These are phyloP conservation scores for Hemileccinum rubropunctum DNA, from an alignment of 768 basidiomycete genomes.

Conservation along the genomic window DNA sequence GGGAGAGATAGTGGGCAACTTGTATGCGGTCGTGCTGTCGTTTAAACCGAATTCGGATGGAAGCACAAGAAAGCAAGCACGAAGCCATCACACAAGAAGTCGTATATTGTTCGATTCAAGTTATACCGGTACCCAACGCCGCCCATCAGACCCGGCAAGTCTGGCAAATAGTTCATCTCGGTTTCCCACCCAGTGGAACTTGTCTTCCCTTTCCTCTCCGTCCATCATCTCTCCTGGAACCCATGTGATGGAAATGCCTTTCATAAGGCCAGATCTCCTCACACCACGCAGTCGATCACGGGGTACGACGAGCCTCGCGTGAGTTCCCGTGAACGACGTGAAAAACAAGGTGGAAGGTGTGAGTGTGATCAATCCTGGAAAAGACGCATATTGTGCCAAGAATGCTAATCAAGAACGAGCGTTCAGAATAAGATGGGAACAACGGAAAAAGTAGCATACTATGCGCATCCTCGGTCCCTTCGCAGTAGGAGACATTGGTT, in stretches of 20 bases:
- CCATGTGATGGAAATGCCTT: conserved; percentile 53
- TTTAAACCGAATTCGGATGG: not conserved
- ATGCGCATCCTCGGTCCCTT: conserved; percentile 25
- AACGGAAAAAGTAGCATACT: conserved; percentile 29
- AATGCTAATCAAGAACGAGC: conserved; percentile 41
- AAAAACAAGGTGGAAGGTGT: conserved; percentile 49
- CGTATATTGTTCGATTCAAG: conserved; percentile 2
- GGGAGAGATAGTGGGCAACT: not conserved
- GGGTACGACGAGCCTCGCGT: conserved; percentile 45
- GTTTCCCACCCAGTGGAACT: conserved; percentile 56
- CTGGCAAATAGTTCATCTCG: conserved; percentile 68
- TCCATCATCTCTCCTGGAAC: conserved; percentile 21
- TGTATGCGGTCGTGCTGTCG: conserved; percentile 4
- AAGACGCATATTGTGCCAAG: conserved; percentile 53
- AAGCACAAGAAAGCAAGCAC: conserved; percentile 18
- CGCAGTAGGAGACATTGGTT: not conserved
- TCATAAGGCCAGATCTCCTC: conserved; percentile 54
- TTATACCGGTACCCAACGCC: conserved; percentile 49
- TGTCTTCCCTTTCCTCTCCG: conserved; percentile 45
- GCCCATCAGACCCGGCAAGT: conserved; percentile 50
- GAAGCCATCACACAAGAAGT: conserved; percentile 14
- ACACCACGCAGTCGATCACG: conserved; percentile 49
- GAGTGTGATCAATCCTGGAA: conserved; percentile 59
- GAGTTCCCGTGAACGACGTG: conserved; percentile 49
- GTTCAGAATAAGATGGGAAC: not conserved